Percentiles rank a stretch among this genome's conserved stretches.
Conservation (phyloP, 2,329 filamentous ascomycete genomes). For the Epichloe typhina region DNA sequence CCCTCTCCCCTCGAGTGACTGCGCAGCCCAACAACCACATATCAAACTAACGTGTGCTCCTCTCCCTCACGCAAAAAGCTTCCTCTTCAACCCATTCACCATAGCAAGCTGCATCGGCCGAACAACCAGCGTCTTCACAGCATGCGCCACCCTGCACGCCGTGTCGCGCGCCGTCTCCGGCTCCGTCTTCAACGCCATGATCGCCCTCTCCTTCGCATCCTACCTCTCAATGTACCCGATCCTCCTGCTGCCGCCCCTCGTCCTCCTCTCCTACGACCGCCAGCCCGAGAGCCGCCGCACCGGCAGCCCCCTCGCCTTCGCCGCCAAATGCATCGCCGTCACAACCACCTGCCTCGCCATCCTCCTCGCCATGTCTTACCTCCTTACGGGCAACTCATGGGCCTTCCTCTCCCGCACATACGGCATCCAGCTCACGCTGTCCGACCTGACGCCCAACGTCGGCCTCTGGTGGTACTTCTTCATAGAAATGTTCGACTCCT, state of each 20-base stretch:
- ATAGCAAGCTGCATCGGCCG: slow-evolving; percentile 82
- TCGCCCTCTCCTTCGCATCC: slow-evolving; percentile 74
- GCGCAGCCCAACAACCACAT: neutral
- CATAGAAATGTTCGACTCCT: slow-evolving; percentile 98
- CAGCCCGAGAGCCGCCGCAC: slow-evolving; percentile 23
- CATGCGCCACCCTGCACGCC: slow-evolving; percentile 73
- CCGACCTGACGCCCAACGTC: slow-evolving; percentile 87
- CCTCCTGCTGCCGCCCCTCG: slow-evolving; percentile 70
- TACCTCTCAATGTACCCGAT: slow-evolving; percentile 89
- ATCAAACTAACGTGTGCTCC: neutral
- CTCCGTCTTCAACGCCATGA: slow-evolving; percentile 60
- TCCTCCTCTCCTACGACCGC: slow-evolving; percentile 68
- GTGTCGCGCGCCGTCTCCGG: slow-evolving; percentile 69
- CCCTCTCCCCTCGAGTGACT: neutral
- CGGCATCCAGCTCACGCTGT: slow-evolving; percentile 79
- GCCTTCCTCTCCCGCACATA: slow-evolving; percentile 83
- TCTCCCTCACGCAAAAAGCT: slow-evolving; percentile 37
- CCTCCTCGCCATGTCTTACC: slow-evolving; percentile 58
- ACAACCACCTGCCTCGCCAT: slow-evolving; percentile 42
- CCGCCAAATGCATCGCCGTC: slow-evolving; percentile 36
- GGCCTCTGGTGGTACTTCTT: slow-evolving; percentile 99
- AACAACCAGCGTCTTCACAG: slow-evolving; percentile 79
- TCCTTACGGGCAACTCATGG: slow-evolving; percentile 67
- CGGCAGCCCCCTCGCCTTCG: slow-evolving; percentile 34
- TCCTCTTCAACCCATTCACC: slow-evolving; percentile 89